Base-by-base conservation (phyloP, 805 yeast genomes). In the Suhomyces tanzawaensis region DNA sequence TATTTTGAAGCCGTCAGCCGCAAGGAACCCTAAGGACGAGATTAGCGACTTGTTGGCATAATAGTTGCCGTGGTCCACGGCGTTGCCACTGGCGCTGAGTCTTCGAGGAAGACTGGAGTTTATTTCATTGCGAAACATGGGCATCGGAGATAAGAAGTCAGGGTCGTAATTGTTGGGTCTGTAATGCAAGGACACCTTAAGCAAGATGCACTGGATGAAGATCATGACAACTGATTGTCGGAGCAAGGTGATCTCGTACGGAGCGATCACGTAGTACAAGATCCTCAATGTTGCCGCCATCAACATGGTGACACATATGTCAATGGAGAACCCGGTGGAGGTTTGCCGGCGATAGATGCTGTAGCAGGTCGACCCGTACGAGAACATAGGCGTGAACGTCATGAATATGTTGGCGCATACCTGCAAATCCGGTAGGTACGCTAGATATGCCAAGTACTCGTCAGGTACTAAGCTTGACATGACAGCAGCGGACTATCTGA, bases 271-370 rank as follows among this genome's bases (percentile, higher is more conserved):
- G 65, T 83, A 90, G 64, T 86, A 89, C 39, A 79, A 77, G 19
- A 89, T 81, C 47, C 95, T 70, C 32, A 88, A 62, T 4, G 80
- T 76, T 29, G 88, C 76, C 1, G 95, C 82, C 46, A 87, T 70
- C 44, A 89, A 57, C 95, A 90, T 88, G 5, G 95, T 86, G 5
- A 88, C 90, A 62, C 96, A 90, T 8, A 90, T 85, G 60, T 90
- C 97, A n/a, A 88, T 69, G 4, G 95, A 84, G 54, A 89, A 88
- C 16, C 96, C 97, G 16, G 76, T 69, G 1, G 91, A 76, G 0
- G 89, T 74, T 54, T 80, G 67, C 23, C 76, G 73, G 32, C 72
- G 66, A 50, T 79, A 73, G 11, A 89, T 88, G 45, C 84, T 71
- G 32, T 77, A 67, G 24, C 89, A 76, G 1, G 96, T 88, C 12